Evolutionary conservation across 2,329 filamentous ascomycete genomes (phyloP).

Genomic region (Aspergillus tanneri): DNA sequence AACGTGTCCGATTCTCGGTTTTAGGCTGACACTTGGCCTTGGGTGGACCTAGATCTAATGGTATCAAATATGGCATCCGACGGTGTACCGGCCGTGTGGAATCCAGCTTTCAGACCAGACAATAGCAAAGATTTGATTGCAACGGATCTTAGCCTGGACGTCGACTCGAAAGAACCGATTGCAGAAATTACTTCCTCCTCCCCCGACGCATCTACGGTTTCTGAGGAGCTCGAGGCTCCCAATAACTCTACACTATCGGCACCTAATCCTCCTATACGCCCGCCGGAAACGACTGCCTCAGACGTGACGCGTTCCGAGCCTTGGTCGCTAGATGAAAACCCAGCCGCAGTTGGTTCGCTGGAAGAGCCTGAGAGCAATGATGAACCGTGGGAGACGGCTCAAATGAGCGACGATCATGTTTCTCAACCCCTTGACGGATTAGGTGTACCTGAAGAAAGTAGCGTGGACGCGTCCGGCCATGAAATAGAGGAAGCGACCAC

Average conservation of each 20-base stretch:
- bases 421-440: neutral
- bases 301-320: neutral
- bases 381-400: neutral
- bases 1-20: slow-evolving; percentile 32
- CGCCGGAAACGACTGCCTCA: neutral
- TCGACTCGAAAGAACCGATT: neutral
- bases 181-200: neutral
- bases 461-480: neutral
- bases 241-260: neutral
- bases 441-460: neutral
- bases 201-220: neutral
- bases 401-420: neutral
- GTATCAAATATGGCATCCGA: slow-evolving; percentile 26
- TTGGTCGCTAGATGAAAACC: neutral
- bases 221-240: neutral
- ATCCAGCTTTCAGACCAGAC: slow-evolving; percentile 55
- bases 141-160: slow-evolving; percentile 3
- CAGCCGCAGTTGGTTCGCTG: neutral
- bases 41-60: slow-evolving; percentile 10
- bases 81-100: slow-evolving; percentile 47
- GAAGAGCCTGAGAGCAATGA: neutral
- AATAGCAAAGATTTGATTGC: slow-evolving; percentile 18
- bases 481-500: neutral
- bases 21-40: slow-evolving; percentile 15
- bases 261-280: neutral